Evolutionary conservation across 2,329 filamentous ascomycete species (phyloP), one percentile per base, ranked within the genome.

Genomic region (Teratosphaeria viscida): DNA sequence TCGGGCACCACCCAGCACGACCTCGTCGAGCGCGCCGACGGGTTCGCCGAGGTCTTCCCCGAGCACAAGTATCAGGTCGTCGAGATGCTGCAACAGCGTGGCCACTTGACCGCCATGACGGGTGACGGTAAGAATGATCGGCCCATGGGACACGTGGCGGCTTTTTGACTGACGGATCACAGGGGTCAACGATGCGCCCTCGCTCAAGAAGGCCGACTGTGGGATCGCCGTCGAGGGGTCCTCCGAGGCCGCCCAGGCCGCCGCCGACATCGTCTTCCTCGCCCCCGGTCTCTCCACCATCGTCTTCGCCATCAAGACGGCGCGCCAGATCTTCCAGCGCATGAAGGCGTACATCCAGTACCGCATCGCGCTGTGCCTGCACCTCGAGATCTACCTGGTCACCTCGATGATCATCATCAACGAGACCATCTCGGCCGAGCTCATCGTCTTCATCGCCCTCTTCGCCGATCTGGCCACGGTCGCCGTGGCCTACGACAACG

Each of bases 381-480:
- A 89, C 73, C 79, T 89, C 68, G 86, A 88, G 75, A 84, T 90
- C 72, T 90, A 90, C 80, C 79, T 90, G 27, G 85, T 87, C 67
- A 86, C 85, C 61, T 88, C 86, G 37, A 89, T 89, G 85, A 85
- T 89, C 74, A 88, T 89, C 77, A 83, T 90, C 77, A 86, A 89
- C 78, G 86, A 90, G 79, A 89, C 86, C 63, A 82, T 90, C 72
- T 81, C 81, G 64, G 82, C 82, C 63, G 84, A 89, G 64, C 82
- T 90, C 52, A 86, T 90, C 69, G 87, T 90, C 74, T 90, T 90
- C 81, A 84, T 90, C 65, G 87, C 87, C 62, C 79, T 90, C 32
- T 90, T 90, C 76, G 87, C 87, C 66, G 87, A 90, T 81, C 77
- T 90, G 75, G 87, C 87, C 62, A 90, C 87, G 63, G 87, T 90